phyloP scores from a whole-genome alignment of 192 early-diverging fungal genomes.

The Rhizoclosmatium sp. region DNA sequence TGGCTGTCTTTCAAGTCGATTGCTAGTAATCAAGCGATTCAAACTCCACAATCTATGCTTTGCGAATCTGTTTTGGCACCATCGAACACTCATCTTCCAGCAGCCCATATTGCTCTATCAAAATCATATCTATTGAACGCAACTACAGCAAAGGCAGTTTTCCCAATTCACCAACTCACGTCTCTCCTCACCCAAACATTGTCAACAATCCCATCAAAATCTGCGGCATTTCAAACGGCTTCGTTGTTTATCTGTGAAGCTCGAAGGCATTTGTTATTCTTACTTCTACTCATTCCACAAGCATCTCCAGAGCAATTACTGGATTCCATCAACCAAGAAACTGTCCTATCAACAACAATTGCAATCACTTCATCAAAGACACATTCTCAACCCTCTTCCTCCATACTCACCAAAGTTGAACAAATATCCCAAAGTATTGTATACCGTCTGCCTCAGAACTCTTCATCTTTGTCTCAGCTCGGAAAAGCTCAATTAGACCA shows the following conservation, averaged over 20 bases:
- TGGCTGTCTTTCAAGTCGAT: not conserved
- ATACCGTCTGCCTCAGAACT: not conserved
- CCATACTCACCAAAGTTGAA: not conserved
- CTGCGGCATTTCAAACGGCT: not conserved
- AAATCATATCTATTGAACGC: constrained; percentile 10
- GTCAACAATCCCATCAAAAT: not conserved
- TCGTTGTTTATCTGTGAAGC: constrained; percentile 14
- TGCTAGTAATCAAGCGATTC: not conserved
- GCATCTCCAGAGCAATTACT: not conserved
- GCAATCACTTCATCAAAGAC: not conserved
- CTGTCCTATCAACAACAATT: not conserved
- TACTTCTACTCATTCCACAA: not conserved
- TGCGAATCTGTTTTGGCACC: not conserved
- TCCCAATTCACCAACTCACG: constrained; percentile 28
- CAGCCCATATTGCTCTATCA: constrained; percentile 29
- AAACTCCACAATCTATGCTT: not conserved
- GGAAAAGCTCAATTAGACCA: constrained; percentile 39
- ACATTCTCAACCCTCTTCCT: not conserved
- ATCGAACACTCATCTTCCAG: not conserved
- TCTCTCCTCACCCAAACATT: constrained; percentile 32
- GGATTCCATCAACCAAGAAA: not conserved
- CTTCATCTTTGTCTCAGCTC: not conserved
- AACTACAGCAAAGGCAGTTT: constrained; percentile 10
- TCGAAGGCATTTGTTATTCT: not conserved
- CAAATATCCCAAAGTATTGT: not conserved